Evolutionary conservation across 208 protist species (phyloP).

Genomic region (Trypanosoma vivax): DNA sequence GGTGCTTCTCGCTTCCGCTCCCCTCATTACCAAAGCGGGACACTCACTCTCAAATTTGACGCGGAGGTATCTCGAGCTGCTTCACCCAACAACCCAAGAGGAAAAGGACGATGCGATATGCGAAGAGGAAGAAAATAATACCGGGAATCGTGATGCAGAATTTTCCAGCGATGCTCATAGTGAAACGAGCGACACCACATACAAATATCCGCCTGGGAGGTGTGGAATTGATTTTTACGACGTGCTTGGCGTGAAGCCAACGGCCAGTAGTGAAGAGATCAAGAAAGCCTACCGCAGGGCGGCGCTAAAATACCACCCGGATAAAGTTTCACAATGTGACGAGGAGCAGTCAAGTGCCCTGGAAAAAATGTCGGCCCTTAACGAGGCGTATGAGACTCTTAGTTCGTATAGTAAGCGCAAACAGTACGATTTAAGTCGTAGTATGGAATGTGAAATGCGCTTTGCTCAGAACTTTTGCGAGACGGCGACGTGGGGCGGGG

Average conservation of each 20-base stretch:
- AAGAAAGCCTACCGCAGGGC: slow-evolving; percentile 56
- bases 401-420: slow-evolving; percentile 40
- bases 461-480: no score
- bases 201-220: neutral
- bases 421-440: slow-evolving; percentile 51
- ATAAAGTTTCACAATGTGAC: slow-evolving; percentile 34
- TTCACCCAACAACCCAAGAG: slow-evolving; percentile 36
- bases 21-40: slow-evolving; percentile 14
- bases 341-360: slow-evolving; percentile 36
- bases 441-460: slow-evolving; percentile 18
- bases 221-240: slow-evolving; percentile 34
- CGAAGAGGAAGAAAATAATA: slow-evolving; percentile 46
- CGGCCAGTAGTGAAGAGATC: slow-evolving; percentile 46
- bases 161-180: neutral
- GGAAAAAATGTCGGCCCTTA: slow-evolving; percentile 69
- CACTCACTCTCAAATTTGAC: slow-evolving; percentile 8
- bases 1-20: slow-evolving; percentile 17
- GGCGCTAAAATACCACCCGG: slow-evolving; percentile 65
- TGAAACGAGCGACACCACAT: neutral
- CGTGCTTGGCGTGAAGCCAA: slow-evolving; percentile 46
- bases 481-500: no score
- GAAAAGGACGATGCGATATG: slow-evolving; percentile 38
- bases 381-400: slow-evolving; percentile 77
- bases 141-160: neutral
- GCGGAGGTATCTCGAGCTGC: slow-evolving; percentile 21